Conservation (phyloP, 139 green algal genomes). For the Auxenochlorella pyrenoidosa region DNA sequence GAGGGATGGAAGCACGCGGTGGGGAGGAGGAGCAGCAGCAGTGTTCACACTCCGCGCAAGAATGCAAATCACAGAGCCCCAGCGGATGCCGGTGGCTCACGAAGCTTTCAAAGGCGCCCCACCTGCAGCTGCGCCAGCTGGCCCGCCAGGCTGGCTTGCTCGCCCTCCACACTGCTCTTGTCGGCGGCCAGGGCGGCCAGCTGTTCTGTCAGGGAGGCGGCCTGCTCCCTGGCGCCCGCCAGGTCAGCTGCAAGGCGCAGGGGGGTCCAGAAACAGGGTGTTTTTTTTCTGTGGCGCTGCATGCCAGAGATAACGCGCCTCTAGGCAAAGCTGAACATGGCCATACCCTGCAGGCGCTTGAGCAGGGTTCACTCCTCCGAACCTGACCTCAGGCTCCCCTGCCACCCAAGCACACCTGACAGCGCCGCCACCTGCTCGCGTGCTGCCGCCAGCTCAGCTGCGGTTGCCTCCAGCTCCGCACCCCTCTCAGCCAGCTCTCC, state of each 20-base stretch:
- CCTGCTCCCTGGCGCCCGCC: too few species aligned
- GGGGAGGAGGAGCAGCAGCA: too few species aligned
- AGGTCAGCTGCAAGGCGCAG: neutral
- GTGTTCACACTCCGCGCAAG: too few species aligned
- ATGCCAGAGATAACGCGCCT: too few species aligned
- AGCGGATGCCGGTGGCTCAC: too few species aligned
- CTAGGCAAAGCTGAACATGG: too few species aligned
- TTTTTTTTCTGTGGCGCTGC: too few species aligned
- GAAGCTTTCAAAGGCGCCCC: neutral
- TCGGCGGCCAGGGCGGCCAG: conserved; percentile 2
- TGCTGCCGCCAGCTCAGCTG: neutral
- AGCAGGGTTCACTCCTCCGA: too few species aligned
- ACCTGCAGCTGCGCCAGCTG: conserved; percentile 44
- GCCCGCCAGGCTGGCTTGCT: neutral
- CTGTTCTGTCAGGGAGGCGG: neutral
- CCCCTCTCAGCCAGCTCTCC: neutral
- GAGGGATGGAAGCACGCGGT: too few species aligned
- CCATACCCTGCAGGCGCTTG: too few species aligned
- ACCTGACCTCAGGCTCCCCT: too few species aligned
- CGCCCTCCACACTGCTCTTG: conserved; percentile 18
- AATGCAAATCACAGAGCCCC: too few species aligned
- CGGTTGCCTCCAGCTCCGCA: conserved; percentile 7
- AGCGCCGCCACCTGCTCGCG: neutral
- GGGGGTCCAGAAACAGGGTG: neutral
- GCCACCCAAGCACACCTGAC: neutral